phyloP scores from a whole-genome alignment of 2,329 filamentous ascomycete genomes.

The Aspergillus flavus region DNA sequence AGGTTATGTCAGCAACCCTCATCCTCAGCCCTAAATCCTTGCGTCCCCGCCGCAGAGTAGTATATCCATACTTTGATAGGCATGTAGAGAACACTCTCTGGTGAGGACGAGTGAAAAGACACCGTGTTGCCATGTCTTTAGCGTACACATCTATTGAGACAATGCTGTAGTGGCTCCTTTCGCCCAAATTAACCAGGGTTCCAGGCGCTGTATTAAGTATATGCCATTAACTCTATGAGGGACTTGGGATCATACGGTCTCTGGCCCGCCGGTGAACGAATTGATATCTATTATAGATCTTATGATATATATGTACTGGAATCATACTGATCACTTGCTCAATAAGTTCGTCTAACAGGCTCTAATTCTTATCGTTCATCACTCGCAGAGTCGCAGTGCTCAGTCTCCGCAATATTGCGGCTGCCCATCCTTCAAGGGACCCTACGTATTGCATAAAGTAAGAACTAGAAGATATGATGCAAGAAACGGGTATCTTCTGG shows the following conservation, averaged over 20 bases:
- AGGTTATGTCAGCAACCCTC: slow-evolving; percentile 40
- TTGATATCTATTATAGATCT: neutral
- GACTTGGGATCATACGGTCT: neutral
- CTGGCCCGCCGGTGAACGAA: neutral
- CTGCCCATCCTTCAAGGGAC: neutral
- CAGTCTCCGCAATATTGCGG: neutral
- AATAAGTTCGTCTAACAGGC: neutral
- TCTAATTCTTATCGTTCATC: neutral
- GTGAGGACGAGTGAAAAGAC: neutral
- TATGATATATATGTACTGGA: neutral
- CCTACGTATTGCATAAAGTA: neutral
- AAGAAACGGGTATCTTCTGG: neutral
- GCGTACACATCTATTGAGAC: no score
- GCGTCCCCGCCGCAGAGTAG: neutral
- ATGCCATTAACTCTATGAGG: neutral
- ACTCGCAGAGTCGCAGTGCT: neutral
- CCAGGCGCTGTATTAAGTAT: neutral
- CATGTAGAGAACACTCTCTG: neutral
- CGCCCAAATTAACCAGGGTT: neutral
- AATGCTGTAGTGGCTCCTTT: neutral
- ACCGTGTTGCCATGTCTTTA: neutral
- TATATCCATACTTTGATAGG: neutral
- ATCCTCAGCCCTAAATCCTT: slow-evolving; percentile 25
- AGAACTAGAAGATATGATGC: neutral
- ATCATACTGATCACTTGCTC: neutral